Conservation (phyloP, 2,329 filamentous ascomycete species). For the Colletotrichum karsti region DNA sequence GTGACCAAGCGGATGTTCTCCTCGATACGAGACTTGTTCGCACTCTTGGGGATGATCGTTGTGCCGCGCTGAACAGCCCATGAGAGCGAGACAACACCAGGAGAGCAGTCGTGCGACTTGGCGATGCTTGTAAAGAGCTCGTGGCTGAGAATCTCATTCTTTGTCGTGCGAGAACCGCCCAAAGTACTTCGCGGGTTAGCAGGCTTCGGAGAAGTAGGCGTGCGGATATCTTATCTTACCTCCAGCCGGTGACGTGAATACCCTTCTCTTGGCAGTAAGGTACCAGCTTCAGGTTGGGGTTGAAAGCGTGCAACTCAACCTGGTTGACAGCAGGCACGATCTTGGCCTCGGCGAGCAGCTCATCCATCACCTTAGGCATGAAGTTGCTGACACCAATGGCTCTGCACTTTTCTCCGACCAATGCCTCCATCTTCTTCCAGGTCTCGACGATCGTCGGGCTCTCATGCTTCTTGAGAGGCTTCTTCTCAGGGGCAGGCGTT, state of each 20-base stretch:
- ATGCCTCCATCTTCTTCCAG: conserved; percentile 39
- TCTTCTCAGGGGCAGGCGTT: conserved; percentile 32
- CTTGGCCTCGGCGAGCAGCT: conserved; percentile 33
- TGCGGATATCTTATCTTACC: conserved; percentile 26
- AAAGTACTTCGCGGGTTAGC: conserved; percentile 5
- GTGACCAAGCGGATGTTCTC: conserved; percentile 36
- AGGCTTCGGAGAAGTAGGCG: background rate
- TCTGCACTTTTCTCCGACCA: conserved; percentile 34
- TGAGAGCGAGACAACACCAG: conserved; percentile 36
- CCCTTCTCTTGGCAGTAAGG: conserved; percentile 40
- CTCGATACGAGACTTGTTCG: conserved; percentile 30
- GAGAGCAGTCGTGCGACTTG: conserved; percentile 32
- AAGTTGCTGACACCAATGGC: conserved; percentile 44
- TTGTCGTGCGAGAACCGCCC: conserved; percentile 12
- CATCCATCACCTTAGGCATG: conserved; percentile 38
- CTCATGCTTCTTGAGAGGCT: conserved; percentile 31
- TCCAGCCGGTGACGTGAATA: conserved; percentile 41
- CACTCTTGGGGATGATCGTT: conserved; percentile 36
- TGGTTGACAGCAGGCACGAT: conserved; percentile 42
- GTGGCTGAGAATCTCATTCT: conserved; percentile 32
- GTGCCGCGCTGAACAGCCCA: conserved; percentile 37
- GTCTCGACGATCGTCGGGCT: conserved; percentile 38
- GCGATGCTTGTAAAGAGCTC: conserved; percentile 35
- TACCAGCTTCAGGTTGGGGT: conserved; percentile 40
- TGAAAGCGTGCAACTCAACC: conserved; percentile 42